Conservation (phyloP, 1,284 basidiomycete genomes). For the Rhizoctonia solani region DNA sequence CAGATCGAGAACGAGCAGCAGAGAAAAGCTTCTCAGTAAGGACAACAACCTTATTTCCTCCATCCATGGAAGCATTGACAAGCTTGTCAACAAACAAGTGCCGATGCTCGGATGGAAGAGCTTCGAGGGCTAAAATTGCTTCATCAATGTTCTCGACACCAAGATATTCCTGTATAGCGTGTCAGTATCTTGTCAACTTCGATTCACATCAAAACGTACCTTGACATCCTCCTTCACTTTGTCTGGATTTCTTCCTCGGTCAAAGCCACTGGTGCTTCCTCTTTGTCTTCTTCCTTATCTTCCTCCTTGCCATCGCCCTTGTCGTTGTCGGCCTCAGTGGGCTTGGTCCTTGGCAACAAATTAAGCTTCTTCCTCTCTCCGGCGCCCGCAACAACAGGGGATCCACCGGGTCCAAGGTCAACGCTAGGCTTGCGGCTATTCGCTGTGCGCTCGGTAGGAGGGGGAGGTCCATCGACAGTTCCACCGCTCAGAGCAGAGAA, state of each 20-base stretch:
- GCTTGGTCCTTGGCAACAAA: constrained; percentile 62
- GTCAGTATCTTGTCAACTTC: not conserved
- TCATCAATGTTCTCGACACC: constrained; percentile 79
- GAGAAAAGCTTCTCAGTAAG: constrained; percentile 73
- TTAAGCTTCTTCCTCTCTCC: constrained; percentile 76
- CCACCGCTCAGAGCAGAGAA: constrained; percentile 77
- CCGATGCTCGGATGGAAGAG: constrained; percentile 66
- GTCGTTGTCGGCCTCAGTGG: constrained; percentile 49
- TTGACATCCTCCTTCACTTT: constrained; percentile 82
- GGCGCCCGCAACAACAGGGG: constrained; percentile 49
- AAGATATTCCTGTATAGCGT: constrained; percentile 60
- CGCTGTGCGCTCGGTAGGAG: constrained; percentile 51
- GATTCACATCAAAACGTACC: not conserved
- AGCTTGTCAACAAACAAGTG: constrained; percentile 73
- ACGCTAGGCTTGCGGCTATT: constrained; percentile 58
- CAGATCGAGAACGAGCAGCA: constrained; percentile 57
- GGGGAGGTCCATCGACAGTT: constrained; percentile 50
- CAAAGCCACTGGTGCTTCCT: constrained; percentile 54
- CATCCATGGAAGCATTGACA: constrained; percentile 70
- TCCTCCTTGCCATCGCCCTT: constrained; percentile 56
- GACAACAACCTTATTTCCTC: constrained; percentile 82
- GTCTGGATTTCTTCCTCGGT: constrained; percentile 70
- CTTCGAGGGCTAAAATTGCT: constrained; percentile 81
- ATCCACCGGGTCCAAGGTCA: constrained; percentile 49
- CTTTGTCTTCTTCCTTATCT: constrained; percentile 62